Evolutionary conservation across 371 early-diverging fungal genomes (phyloP), one percentile per base, ranked within the genome.

Genomic region (Rhizopus delemar): DNA sequence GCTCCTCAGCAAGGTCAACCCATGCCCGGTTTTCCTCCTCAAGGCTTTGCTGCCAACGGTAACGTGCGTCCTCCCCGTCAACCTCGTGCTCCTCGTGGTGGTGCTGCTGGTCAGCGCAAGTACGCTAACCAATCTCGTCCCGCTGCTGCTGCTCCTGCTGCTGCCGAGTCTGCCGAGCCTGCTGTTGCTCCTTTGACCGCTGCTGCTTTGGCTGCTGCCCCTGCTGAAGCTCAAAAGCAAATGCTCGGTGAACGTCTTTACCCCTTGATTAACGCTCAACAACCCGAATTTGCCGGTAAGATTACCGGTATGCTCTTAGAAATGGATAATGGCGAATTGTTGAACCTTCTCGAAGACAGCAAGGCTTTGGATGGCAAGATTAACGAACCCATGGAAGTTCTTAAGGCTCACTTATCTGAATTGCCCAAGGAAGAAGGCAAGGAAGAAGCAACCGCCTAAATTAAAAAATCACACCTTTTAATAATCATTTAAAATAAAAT

Each of bases 281-380:
- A 89, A 59, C 84, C 83, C 50, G 79, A 81, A 34, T 69, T 69
- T 51, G 90, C 94, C 62, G 90, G 91, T 65, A 95, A 95, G 86
- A 90, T 95, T 68, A 95, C 95, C 28, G 95, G 95, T 60, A 95
- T 95, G 94, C 82, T 95, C 52, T 78, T 95, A 56, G 95, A 95
- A 75, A 94, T 94, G 94, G 92, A 93, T 69, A 90, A 90, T 68
- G 69, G 80, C 52, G 94, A 95, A 69, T 74, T 94, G 35, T 74
- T 94, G 62, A 83, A 86, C 65, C 67, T 95, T 60, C 63, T 94
- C 55, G 92, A 92, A 70, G 78, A 82, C 64, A 65, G 76, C 56
- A 75, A 66, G 12, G 83, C 84, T 29, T 78, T 89, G 53, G 62
- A 70, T 51, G 65, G 64, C 52, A 74, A 93, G 85, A 86, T 97